Conservation (phyloP, 2,329 filamentous ascomycete genomes). For the Colletotrichum euphorbiae region DNA sequence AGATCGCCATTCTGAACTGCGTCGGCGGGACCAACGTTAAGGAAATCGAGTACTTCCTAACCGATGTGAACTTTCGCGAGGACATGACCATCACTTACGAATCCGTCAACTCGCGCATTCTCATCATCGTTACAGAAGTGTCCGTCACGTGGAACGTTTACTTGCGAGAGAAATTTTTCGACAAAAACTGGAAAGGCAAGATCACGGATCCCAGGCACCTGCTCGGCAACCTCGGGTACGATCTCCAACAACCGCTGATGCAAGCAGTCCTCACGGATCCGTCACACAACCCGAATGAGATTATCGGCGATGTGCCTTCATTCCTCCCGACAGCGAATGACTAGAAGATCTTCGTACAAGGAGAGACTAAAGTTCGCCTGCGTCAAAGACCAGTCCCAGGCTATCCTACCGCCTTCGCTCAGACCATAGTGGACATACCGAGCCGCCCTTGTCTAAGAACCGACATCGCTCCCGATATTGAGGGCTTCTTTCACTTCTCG, state of each 20-base stretch:
- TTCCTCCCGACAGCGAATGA: constrained; percentile 13
- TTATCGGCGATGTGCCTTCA: not conserved
- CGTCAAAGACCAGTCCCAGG: not conserved
- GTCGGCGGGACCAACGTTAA: not conserved
- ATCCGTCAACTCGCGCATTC: constrained; percentile 23
- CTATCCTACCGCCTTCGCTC: not conserved
- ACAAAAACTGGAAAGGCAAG: not conserved
- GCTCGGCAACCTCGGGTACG: constrained; percentile 16
- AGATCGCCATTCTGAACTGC: constrained; percentile 6
- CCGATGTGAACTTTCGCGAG: constrained; percentile 25
- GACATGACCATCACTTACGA: constrained; percentile 36
- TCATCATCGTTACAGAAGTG: constrained; percentile 22
- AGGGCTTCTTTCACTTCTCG: constrained; percentile 5
- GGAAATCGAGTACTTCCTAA: constrained; percentile 17
- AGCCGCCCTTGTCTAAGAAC: not conserved
- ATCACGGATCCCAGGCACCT: not conserved
- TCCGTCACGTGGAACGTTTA: constrained; percentile 39
- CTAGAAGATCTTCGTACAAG: constrained; percentile 34
- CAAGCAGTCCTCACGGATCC: constrained; percentile 4
- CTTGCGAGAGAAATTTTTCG: constrained; percentile 14
- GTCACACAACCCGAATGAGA: no score
- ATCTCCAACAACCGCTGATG: constrained; percentile 24
- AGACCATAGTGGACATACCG: not conserved
- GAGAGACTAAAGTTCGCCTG: constrained; percentile 14
- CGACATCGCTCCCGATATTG: not conserved